These are phyloP conservation scores for Aspergillus indologenus DNA, from an alignment of 495 filamentous ascomycete species.

Conservation along the genomic window DNA sequence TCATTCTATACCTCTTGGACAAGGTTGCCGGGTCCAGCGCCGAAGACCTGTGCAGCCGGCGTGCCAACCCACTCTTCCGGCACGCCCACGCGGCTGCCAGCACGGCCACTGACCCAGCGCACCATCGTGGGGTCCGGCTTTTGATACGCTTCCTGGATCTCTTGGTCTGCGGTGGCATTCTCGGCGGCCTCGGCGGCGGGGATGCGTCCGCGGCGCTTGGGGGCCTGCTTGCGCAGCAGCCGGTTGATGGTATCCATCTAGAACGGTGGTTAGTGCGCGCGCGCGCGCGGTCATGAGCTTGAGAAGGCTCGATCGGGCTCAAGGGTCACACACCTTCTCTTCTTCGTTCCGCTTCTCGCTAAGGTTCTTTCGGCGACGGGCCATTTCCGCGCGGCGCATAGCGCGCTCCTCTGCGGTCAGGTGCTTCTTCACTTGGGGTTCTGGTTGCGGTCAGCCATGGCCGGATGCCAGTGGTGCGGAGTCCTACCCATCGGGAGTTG, in stretches of 20 bases:
- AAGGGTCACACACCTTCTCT: conserved; percentile 69
- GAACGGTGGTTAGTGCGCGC: conserved; percentile 12
- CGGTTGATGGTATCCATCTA: conserved; percentile 98
- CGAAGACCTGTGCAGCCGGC: conserved; percentile 65
- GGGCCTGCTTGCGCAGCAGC: conserved; percentile 90
- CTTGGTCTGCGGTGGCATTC: conserved; percentile 52
- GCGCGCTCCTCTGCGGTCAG: conserved; percentile 91
- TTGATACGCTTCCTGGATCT: conserved; percentile 46
- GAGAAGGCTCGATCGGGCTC: neutral
- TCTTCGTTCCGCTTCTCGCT: conserved; percentile 98
- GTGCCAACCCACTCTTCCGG: conserved; percentile 78
- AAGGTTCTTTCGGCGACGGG: conserved; percentile 88
- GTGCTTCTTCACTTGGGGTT: conserved; percentile 89
- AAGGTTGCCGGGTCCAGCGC: conserved; percentile 35
- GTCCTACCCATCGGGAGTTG: conserved; percentile 77
- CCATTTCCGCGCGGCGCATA: conserved; percentile 96
- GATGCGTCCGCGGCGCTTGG: conserved; percentile 66
- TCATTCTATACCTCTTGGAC: conserved; percentile 44
- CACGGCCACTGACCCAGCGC: conserved; percentile 71
- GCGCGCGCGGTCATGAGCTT: too few relatives aligned
- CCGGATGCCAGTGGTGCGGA: neutral
- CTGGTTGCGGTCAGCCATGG: conserved; percentile 44
- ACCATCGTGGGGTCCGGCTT: conserved; percentile 67
- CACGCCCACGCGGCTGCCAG: conserved; percentile 66
- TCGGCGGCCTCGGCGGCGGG: conserved; percentile 47